phyloP scores from a whole-genome alignment of 352 stramenopile genomes.

The Achlya hypogyna region DNA sequence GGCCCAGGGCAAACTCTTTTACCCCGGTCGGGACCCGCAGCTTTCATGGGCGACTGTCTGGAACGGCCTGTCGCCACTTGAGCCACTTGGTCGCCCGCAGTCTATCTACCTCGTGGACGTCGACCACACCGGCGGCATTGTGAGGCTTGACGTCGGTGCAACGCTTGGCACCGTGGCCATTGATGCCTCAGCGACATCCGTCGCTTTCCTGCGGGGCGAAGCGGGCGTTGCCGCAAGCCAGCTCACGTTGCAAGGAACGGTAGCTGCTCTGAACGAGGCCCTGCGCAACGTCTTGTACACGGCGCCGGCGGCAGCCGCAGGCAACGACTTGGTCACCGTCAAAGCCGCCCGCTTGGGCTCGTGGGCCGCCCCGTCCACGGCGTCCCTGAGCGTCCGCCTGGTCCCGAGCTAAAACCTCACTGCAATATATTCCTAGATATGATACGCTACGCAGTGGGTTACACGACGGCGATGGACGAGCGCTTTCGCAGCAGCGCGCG shows the following conservation, averaged over 20 bases:
- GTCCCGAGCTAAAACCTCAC: neutral
- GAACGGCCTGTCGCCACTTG: neutral
- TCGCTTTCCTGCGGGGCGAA: too few species aligned
- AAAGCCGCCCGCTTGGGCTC: too few species aligned
- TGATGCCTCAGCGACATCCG: too few species aligned
- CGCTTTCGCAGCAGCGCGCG: neutral
- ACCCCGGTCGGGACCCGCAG: neutral
- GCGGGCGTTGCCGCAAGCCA: neutral
- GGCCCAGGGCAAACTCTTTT: neutral
- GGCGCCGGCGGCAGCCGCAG: neutral
- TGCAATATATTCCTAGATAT: too few species aligned
- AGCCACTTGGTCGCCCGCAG: neutral
- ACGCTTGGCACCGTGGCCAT: neutral
- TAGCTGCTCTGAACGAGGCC: neutral
- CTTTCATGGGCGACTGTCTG: neutral
- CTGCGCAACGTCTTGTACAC: neutral
- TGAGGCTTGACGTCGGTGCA: too few species aligned
- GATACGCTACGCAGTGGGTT: neutral
- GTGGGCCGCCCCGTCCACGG: neutral
- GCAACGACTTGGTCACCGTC: neutral
- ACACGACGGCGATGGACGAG: neutral
- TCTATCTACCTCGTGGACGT: slow-evolving; percentile 11
- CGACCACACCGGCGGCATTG: too few species aligned
- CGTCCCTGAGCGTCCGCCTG: neutral
- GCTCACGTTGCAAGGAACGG: neutral